Conservation (phyloP, 768 basidiomycete species). For the Arthromyces matolae region DNA sequence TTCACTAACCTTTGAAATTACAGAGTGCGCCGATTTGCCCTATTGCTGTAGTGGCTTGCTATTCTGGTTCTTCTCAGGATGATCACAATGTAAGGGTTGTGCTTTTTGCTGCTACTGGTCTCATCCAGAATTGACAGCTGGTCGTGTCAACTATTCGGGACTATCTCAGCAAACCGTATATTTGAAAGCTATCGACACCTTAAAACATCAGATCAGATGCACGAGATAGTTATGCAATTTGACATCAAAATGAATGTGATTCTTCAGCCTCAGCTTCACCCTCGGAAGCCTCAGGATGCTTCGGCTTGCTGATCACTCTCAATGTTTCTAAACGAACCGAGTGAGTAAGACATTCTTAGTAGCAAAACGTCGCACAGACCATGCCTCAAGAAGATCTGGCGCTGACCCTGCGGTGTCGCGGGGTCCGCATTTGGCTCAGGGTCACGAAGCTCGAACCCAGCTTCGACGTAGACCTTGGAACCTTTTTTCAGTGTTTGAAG, state of each 20-base stretch:
- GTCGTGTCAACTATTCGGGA: constrained; percentile 64
- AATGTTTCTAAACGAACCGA: constrained; percentile 46
- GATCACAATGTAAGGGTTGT: constrained; percentile 62
- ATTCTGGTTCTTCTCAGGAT: constrained; percentile 77
- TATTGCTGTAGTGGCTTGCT: constrained; percentile 73
- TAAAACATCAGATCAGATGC: too few relatives aligned
- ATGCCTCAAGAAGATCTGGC: constrained; percentile 80
- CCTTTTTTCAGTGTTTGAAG: constrained; percentile 68
- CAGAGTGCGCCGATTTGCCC: constrained; percentile 84
- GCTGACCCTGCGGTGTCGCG: constrained; percentile 64
- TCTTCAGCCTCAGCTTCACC: constrained; percentile 8
- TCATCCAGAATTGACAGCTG: constrained; percentile 36
- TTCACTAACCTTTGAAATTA: background rate
- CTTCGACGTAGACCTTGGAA: constrained; percentile 76
- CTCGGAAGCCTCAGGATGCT: constrained; percentile 6
- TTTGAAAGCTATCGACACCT: too few relatives aligned
- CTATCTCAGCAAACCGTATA: constrained; percentile 70
- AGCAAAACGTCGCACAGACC: constrained; percentile 39
- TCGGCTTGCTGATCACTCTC: constrained; percentile 38
- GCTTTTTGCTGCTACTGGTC: background rate
- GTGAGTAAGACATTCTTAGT: constrained; percentile 1
- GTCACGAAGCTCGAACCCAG: constrained; percentile 71
- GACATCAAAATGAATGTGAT: background rate
- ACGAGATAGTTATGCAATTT: background rate
- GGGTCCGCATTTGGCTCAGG: constrained; percentile 65